These are phyloP conservation scores for Beauveria sp. DNA, from an alignment of 2,329 filamentous ascomycete species.

Conservation along the genomic window DNA sequence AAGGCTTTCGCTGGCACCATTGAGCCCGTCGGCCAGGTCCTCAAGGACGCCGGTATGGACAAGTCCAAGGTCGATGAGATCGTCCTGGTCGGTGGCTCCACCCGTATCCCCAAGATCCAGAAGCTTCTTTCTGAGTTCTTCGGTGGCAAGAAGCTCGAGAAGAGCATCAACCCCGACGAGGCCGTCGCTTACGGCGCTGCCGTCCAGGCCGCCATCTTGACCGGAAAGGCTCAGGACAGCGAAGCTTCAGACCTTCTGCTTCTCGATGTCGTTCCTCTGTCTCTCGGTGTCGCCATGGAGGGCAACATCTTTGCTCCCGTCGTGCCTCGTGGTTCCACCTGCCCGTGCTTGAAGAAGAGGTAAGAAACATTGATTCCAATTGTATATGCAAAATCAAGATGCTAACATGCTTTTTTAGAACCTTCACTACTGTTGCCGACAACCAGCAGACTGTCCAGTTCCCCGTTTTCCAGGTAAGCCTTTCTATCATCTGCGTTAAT, in stretches of 20 bases:
- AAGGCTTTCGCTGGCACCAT: conserved; percentile 99
- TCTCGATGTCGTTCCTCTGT: conserved; percentile 91
- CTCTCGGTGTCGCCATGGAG: conserved; percentile 98
- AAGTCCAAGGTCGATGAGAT: conserved; percentile 94
- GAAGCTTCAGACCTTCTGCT: conserved; percentile 93
- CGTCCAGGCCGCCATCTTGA: conserved; percentile 96
- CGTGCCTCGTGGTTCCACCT: conserved; percentile 69
- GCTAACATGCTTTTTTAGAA: conserved; percentile 27
- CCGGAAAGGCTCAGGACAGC: conserved; percentile 91
- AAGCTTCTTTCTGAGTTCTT: conserved; percentile 94
- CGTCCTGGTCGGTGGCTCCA: conserved; percentile 95
- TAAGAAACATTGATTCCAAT: background rate
- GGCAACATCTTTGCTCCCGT: conserved; percentile 97
- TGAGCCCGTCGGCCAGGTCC: conserved; percentile 96
- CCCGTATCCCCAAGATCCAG: conserved; percentile 98
- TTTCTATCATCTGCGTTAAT: too few relatives aligned
- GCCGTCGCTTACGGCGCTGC: conserved; percentile 97
- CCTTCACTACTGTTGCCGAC: conserved; percentile 80
- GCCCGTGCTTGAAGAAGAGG: conserved; percentile 73
- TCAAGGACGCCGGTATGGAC: conserved; percentile 96
- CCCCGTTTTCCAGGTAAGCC: conserved; percentile 52
- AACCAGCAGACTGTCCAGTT: conserved; percentile 80
- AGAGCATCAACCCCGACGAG: conserved; percentile 99
- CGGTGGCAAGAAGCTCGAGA: conserved; percentile 89
- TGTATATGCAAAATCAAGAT: background rate